These are phyloP conservation scores for Spiraea crenata DNA, from an alignment of 331 rosid genomes.

Conservation along the genomic window DNA sequence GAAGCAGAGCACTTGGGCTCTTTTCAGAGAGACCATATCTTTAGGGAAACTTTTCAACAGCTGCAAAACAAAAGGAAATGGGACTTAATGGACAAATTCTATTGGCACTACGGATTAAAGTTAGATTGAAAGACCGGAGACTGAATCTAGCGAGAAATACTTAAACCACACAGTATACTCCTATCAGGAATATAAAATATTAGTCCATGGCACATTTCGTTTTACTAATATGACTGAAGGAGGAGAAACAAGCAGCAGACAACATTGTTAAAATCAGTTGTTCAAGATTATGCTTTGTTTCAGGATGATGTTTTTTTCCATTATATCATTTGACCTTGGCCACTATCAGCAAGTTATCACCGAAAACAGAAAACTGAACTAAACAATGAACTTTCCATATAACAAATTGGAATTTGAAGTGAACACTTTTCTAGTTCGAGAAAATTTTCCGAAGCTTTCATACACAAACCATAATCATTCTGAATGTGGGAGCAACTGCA, in stretches of 20 bases:
- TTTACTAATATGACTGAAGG: neutral
- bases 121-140: conserved; percentile 1
- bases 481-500: neutral
- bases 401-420: neutral
- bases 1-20: conserved; percentile 80
- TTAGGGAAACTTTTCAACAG: conserved; percentile 68
- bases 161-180: neutral
- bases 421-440: neutral
- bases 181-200: neutral
- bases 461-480: neutral
- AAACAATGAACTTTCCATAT: neutral
- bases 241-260: neutral
- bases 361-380: neutral
- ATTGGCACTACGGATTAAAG: neutral
- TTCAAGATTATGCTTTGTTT: neutral
- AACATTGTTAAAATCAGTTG: neutral
- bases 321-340: neutral
- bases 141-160: neutral
- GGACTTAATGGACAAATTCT: neutral
- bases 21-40: conserved; percentile 75
- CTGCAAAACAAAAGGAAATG: conserved; percentile 46
- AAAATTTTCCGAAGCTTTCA: neutral
- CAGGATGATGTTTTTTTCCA: neutral
- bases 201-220: neutral
- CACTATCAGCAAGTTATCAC: neutral